These are phyloP conservation scores for Crucihimalaya himalaica DNA, from an alignment of 345 rosid species.

Conservation along the genomic window DNA sequence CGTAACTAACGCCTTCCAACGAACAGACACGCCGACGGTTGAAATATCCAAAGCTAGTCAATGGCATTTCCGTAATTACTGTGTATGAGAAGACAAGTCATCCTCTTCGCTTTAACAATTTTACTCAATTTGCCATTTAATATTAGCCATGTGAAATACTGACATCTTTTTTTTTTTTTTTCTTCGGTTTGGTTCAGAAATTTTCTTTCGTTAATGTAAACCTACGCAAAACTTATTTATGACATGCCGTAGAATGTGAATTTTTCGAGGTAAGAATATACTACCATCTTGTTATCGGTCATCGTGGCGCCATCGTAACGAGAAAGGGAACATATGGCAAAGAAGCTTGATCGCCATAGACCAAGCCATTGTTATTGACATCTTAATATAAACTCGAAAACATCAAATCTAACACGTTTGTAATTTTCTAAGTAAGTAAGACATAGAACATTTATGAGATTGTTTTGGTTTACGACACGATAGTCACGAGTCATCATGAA, in stretches of 20 bases:
- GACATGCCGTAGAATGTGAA: not conserved
- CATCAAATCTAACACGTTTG: not conserved
- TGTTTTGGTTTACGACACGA: constrained; percentile 38
- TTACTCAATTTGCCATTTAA: constrained; percentile 3
- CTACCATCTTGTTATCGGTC: not conserved
- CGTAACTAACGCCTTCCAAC: constrained; percentile 28
- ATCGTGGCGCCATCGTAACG: constrained; percentile 17
- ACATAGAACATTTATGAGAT: constrained; percentile 23
- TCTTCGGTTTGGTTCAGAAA: not conserved
- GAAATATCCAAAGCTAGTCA: constrained; percentile 7
- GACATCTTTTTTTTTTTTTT: constrained; percentile 5
- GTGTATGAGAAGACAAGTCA: constrained; percentile 18
- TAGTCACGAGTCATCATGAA: constrained; percentile 26
- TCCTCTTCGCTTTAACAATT: not conserved
- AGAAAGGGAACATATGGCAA: constrained; percentile 24
- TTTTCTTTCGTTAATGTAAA: constrained; percentile 14
- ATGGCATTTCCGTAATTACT: constrained; percentile 23
- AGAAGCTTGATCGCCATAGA: constrained; percentile 9
- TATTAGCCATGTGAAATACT: constrained; percentile 32
- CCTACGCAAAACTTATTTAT: not conserved
- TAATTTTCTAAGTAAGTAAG: not conserved
- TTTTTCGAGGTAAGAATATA: constrained; percentile 1
- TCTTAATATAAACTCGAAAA: constrained; percentile 6
- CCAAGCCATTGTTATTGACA: constrained; percentile 8
- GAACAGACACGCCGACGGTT: constrained; percentile 34